A percentile compares a stretch with the other conserved stretches of the same genome.
Conservation (phyloP, 2,329 filamentous ascomycete genomes). For the Xylariaceae sp. region DNA sequence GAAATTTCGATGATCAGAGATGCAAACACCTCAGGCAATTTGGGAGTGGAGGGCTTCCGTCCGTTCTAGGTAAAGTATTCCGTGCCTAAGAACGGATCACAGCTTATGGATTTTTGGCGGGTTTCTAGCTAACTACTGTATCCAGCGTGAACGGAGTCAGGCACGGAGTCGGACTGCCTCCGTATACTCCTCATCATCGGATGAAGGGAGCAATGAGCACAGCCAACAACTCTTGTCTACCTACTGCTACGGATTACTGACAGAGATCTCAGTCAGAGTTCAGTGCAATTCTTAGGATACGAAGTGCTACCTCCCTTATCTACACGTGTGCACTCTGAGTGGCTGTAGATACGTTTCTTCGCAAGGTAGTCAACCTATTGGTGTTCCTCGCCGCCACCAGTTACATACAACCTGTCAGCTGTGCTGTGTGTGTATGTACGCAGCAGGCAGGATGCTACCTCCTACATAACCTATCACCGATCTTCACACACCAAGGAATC, state of each 20-base stretch:
- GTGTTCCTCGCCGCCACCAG: not conserved
- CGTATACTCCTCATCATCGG: too few species aligned
- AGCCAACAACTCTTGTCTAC: too few species aligned
- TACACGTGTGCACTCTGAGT: not conserved
- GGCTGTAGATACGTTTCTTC: not conserved
- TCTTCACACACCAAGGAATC: not conserved
- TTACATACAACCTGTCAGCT: not conserved
- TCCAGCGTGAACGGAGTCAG: too few species aligned
- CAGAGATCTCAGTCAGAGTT: too few species aligned
- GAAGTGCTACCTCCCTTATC: not conserved
- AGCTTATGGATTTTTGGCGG: not conserved
- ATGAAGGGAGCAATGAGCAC: too few species aligned
- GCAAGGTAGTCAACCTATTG: not conserved
- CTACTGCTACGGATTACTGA: too few species aligned
- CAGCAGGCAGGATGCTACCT: too few species aligned
- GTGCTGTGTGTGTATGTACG: not conserved
- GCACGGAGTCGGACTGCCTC: too few species aligned
- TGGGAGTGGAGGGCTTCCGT: not conserved
- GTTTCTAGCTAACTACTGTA: not conserved
- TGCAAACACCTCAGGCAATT: not conserved
- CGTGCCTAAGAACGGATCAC: not conserved
- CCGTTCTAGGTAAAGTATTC: too few species aligned
- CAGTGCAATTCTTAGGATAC: not conserved
- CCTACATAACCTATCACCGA: not conserved
- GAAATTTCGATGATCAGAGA: not conserved